Evolutionary conservation across 78 protist genomes (phyloP), one percentile per base, ranked within the genome.

Genomic region (Dictyostelium firmibasis): DNA sequence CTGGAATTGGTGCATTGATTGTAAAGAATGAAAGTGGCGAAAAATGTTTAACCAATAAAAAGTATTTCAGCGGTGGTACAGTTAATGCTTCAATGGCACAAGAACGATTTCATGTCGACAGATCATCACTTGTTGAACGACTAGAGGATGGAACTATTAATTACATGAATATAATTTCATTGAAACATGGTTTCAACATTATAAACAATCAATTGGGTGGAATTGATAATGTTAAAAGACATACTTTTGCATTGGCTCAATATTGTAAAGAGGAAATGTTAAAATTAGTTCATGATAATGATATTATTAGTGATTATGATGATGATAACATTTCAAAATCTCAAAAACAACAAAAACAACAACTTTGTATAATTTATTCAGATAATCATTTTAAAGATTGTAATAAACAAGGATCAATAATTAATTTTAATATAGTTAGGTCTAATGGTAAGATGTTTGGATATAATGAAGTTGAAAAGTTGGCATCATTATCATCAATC

Each of bases 1-100:
- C 99, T 14, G 99, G 99, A 0, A 18, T 98, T 7, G 99, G 99
- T 23, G 98, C 97, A 0, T 87, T 99, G 25, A 47, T 99, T 47
- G 95, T 97, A 33, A 81, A 85, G 38, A 97, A 95, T 50, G 92
- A 82, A 25, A 75, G 47, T 36, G 41, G 41, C 2, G 62, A 44
- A 16, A 20, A 20, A 23, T 31, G 53, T 4, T 29, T 47, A 10
- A 11, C 27, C 8, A 72, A 79, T 8, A 96, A 84, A 31, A 41
- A 10, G 3, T 97, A 97, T 77, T 98, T 94, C n/a, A 92, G 98
- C 31, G 99, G 99, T 16, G 99, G 99, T 29, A 91, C 98, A 6
- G 98, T 98, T 10, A 74, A 84, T 67, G 96, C 96, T 3, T 76
- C 83, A n/a, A 20, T 86, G 41, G 75, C 97, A 62, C 70, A 27